phyloP scores from a whole-genome alignment of 495 filamentous ascomycete genomes.

The Endocarpon pusillum region DNA sequence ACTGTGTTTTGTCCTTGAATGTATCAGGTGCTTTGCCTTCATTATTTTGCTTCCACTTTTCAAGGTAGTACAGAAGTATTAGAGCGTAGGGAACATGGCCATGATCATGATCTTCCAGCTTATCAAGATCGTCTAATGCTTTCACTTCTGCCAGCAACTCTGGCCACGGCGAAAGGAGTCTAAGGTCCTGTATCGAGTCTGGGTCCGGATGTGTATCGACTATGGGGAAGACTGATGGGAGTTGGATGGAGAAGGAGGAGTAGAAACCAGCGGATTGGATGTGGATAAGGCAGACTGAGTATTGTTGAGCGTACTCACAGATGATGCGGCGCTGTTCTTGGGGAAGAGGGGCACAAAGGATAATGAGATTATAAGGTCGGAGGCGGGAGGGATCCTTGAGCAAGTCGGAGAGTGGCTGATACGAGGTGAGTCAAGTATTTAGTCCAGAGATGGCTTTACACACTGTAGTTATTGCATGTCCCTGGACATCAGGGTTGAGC shows the following conservation, averaged over 20 bases:
- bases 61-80: slow-evolving; percentile 71
- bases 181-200: slow-evolving; percentile 68
- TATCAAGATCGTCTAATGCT: slow-evolving; percentile 47
- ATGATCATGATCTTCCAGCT: slow-evolving; percentile 65
- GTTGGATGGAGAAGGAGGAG: slow-evolving; percentile 59
- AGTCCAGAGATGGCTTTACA: slow-evolving; percentile 13
- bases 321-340: slow-evolving; percentile 39
- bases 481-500: slow-evolving; percentile 89
- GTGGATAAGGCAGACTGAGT: slow-evolving; percentile 62
- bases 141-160: slow-evolving; percentile 48
- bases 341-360: slow-evolving; percentile 55
- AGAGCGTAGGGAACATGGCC: slow-evolving; percentile 84
- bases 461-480: slow-evolving; percentile 37
- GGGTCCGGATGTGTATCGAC: slow-evolving; percentile 93
- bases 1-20: slow-evolving; percentile 78
- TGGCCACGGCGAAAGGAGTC: slow-evolving; percentile 74
- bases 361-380: slow-evolving; percentile 48
- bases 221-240: slow-evolving; percentile 70
- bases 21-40: slow-evolving; percentile 47
- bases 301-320: slow-evolving; percentile 35
- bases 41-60: slow-evolving; percentile 63
- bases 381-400: slow-evolving; percentile 27
- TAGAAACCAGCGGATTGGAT: slow-evolving; percentile 80
- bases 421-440: slow-evolving; percentile 3
- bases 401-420: slow-evolving; percentile 23